These are phyloP conservation scores for Rhizophagus prolifer DNA, from an alignment of 192 early-diverging fungal species.

Conservation along the genomic window DNA sequence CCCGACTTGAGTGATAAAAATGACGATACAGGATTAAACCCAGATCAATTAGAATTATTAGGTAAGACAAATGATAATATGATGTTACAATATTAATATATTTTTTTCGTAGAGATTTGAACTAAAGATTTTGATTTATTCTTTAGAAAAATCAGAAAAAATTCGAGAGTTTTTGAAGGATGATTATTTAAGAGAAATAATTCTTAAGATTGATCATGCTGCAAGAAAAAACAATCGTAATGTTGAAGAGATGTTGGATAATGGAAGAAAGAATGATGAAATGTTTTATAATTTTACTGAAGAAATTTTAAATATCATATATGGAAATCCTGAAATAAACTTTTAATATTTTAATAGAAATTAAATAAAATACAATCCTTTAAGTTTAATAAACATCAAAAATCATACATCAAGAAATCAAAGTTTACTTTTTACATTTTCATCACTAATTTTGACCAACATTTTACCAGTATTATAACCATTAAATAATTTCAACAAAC, in stretches of 20 bases:
- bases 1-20: neutral
- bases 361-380: neutral
- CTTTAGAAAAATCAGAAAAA: slow-evolving; percentile 19
- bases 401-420: slow-evolving; percentile 10
- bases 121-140: neutral
- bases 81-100: too few relatives aligned
- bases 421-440: slow-evolving; percentile 36
- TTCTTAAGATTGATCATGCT: neutral
- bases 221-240: slow-evolving; percentile 1
- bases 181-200: slow-evolving; percentile 22
- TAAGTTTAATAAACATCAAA: neutral
- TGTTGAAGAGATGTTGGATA: neutral
- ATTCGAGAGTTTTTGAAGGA: slow-evolving; percentile 24
- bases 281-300: slow-evolving; percentile 21
- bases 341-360: neutral
- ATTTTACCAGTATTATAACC: slow-evolving; percentile 56
- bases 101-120: neutral
- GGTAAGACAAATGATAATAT: neutral
- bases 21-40: neutral
- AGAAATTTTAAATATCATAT: slow-evolving; percentile 11
- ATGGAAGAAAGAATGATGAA: slow-evolving; percentile 8
- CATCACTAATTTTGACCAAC: slow-evolving; percentile 45
- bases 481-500: slow-evolving; percentile 48
- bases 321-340: neutral
- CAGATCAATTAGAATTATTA: neutral